Evolutionary conservation across 208 protist species (phyloP).

Genomic region (Trypanosomatidae sp.): DNA sequence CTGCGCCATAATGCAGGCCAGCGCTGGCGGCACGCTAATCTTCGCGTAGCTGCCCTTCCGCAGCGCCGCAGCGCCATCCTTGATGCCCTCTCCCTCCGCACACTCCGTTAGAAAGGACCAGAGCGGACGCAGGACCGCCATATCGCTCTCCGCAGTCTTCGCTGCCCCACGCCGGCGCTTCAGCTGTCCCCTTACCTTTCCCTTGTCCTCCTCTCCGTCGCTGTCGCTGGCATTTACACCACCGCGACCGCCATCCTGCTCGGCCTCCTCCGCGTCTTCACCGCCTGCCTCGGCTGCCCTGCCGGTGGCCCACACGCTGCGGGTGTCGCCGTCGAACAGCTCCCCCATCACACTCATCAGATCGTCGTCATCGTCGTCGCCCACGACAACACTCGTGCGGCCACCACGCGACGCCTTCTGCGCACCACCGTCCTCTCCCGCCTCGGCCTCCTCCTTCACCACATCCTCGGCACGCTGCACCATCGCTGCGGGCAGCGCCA

Average conservation of each 20-base stretch:
- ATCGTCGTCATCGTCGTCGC: slow-evolving; percentile 6
- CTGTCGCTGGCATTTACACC: no score
- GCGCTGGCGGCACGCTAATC: slow-evolving; percentile 43
- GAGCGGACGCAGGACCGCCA: slow-evolving; percentile 44
- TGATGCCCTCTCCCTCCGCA: slow-evolving; percentile 41
- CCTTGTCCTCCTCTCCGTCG: neutral
- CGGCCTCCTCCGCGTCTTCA: neutral
- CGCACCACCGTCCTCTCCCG: neutral
- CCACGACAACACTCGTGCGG: neutral
- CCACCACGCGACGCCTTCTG: neutral
- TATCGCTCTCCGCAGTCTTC: slow-evolving; percentile 30
- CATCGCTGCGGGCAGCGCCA: slow-evolving; percentile 61
- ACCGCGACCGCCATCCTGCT: no score
- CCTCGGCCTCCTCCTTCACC: slow-evolving; percentile 5
- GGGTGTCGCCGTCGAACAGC: slow-evolving; percentile 29
- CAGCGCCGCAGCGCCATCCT: slow-evolving; percentile 38
- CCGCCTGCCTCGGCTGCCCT: slow-evolving; percentile 7
- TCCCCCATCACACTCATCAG: slow-evolving; percentile 11
- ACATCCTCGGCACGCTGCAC: slow-evolving; percentile 33
- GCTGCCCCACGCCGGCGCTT: neutral
- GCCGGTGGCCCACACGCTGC: slow-evolving; percentile 19
- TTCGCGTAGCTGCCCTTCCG: slow-evolving; percentile 41
- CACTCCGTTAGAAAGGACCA: slow-evolving; percentile 71
- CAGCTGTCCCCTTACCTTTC: neutral
- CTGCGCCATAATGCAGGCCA: slow-evolving; percentile 56